A percentile compares a stretch with the other conserved stretches of the same genome.
phyloP scores from a whole-genome alignment of 441 rosid species.

The Adansonia gregorii region DNA sequence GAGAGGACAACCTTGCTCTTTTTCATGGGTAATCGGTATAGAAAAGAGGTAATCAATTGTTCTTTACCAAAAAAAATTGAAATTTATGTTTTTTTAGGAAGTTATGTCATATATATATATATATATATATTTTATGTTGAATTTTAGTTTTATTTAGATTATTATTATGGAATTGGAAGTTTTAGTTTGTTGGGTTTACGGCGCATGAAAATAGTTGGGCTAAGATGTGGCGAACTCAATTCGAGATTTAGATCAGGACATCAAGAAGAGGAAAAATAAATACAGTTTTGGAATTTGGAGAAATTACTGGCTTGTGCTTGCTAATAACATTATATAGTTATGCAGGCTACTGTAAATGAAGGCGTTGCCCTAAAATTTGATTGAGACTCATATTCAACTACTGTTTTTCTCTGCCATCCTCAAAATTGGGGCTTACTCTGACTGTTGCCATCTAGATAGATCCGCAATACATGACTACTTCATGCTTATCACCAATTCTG shows the following conservation, averaged over 20 bases:
- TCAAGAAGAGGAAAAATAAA: neutral
- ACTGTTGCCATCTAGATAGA: neutral
- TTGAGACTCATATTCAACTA: neutral
- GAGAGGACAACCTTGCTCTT: conserved; percentile 73
- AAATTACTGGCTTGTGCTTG: neutral
- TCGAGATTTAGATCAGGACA: neutral
- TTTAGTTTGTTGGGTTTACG: neutral
- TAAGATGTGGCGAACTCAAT: neutral
- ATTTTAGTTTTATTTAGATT: neutral
- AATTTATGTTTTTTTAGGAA: neutral
- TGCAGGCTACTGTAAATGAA: neutral
- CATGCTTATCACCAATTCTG: neutral
- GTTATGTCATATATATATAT: no score
- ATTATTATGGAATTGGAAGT: neutral
- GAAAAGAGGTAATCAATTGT: conserved; percentile 67
- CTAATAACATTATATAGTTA: neutral
- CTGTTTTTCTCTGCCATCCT: neutral
- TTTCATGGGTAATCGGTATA: conserved; percentile 96
- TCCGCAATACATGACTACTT: neutral
- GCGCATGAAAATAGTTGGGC: neutral
- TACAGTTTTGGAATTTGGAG: neutral
- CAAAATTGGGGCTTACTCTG: neutral
- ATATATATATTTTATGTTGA: neutral
- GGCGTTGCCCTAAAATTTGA: neutral
- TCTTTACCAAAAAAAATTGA: neutral